phyloP scores from a whole-genome alignment of 306 rosid species.

The Rosa rugosa region DNA sequence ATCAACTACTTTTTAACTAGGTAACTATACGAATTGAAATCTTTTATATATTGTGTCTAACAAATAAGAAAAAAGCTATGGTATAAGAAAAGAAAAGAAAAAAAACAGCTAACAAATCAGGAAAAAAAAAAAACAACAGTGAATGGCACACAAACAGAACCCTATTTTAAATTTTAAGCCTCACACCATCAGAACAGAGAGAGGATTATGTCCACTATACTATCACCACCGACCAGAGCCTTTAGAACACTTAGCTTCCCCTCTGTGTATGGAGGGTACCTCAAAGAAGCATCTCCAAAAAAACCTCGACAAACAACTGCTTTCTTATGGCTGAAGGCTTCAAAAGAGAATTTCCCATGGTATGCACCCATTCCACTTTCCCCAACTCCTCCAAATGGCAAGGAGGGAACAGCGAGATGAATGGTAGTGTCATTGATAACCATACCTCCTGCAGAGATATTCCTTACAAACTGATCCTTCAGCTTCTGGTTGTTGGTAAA shows the following conservation, averaged over 20 bases:
- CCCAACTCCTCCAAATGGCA: slow-evolving; percentile 99
- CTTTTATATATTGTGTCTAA: too few species aligned
- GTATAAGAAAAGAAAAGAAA: too few species aligned
- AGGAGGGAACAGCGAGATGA: slow-evolving; percentile 67
- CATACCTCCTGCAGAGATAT: slow-evolving; percentile 86
- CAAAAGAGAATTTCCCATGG: slow-evolving; percentile 97
- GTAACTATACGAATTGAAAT: too few species aligned
- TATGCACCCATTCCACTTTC: slow-evolving; percentile 96
- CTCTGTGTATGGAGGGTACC: slow-evolving; percentile 87
- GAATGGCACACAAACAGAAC: not conserved
- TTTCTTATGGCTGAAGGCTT: slow-evolving; percentile 91
- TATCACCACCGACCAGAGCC: slow-evolving; percentile 69
- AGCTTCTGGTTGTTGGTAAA: slow-evolving; percentile 74
- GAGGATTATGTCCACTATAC: slow-evolving; percentile 50
- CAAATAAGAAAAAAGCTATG: too few species aligned
- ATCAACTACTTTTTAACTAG: too few species aligned
- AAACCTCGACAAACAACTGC: slow-evolving; percentile 86
- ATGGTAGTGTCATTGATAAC: slow-evolving; percentile 73
- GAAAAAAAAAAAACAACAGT: too few species aligned
- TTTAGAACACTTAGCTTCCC: slow-evolving; percentile 67
- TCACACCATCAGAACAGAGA: slow-evolving; percentile 74
- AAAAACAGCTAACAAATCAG: too few species aligned
- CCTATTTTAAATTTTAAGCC: slow-evolving; percentile 15
- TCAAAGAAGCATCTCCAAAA: slow-evolving; percentile 61
- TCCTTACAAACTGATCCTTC: slow-evolving; percentile 66